Conservation (phyloP, 2,329 filamentous ascomycete species). For the Mycogone perniciosa region DNA sequence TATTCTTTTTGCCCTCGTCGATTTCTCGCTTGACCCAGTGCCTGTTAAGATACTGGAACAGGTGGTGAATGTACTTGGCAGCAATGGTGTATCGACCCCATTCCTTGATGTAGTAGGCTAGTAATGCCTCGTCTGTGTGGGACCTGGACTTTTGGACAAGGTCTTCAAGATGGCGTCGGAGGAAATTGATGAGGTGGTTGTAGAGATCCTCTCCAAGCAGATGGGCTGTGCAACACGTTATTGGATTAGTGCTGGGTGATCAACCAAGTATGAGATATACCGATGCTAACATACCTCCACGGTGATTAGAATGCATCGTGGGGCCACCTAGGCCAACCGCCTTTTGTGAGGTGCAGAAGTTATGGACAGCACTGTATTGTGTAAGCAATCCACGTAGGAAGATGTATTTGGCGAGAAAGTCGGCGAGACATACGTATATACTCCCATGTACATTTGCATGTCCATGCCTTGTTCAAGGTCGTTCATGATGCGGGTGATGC, state of each 20-base stretch:
- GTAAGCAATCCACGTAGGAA: conserved; percentile 29
- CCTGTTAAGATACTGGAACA: conserved; percentile 92
- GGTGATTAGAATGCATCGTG: conserved; percentile 34
- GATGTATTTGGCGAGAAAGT: background rate
- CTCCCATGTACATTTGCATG: conserved; percentile 94
- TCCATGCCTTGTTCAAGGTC: conserved; percentile 89
- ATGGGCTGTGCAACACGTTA: conserved; percentile 55
- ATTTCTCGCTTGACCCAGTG: conserved; percentile 99
- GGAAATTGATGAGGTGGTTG: conserved; percentile 80
- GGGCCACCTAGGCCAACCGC: conserved; percentile 56
- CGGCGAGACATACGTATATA: conserved; percentile 65
- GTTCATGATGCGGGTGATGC: conserved; percentile 89
- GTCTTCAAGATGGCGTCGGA: conserved; percentile 66
- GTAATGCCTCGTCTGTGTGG: conserved; percentile 82
- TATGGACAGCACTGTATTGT: conserved; percentile 71
- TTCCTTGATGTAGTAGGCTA: conserved; percentile 91
- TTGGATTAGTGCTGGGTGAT: background rate
- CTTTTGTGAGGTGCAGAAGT: conserved; percentile 98
- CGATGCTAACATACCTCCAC: conserved; percentile 51
- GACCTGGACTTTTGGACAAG: conserved; percentile 67
- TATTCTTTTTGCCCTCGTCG: conserved; percentile 96
- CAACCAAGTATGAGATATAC: background rate
- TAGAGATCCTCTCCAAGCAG: conserved; percentile 94
- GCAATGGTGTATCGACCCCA: conserved; percentile 95
- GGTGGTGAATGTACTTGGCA: conserved; percentile 93